Evolutionary conservation across 768 basidiomycete species (phyloP), one percentile per base, ranked within the genome.

Genomic region (Galerina marginata): DNA sequence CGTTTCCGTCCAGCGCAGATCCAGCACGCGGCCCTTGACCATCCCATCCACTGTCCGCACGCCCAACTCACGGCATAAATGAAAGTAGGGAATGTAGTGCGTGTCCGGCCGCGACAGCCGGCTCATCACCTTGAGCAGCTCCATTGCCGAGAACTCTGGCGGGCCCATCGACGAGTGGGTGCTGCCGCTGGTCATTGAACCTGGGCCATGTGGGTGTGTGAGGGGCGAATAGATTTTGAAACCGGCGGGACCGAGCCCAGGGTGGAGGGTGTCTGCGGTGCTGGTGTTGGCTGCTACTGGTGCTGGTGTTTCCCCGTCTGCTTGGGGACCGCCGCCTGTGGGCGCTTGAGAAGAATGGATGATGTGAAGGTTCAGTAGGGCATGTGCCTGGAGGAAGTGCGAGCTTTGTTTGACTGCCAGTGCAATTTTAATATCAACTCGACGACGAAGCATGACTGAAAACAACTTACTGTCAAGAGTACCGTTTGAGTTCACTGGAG

Each of bases 321-420:
- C 55, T 20, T 59, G 59, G 9, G 66, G 66, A 25, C 54, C 36
- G 6, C 71, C 70, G 50, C 69, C 65, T 3, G 75, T 72, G 0
- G 82, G 70, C 0, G 85, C 74, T 69, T 92, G 90, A 1, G 89
- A 88, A 2, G 91, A 89, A 66, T 94, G 92, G 54, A 95, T 91
- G 71, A 95, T 90, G 70, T 95, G 93, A 12, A 95, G 83, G 65
- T 95, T 94, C 56, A 95, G 83, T 1, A 92, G 78, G 0, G 91
- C 82, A 59, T 94, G 90, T 0, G 93, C 93, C 75, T 94, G 93
- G 23, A 94, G 83, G 77, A 92, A 94, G 68, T 91, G 90, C 0
- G 91, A 91, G 59, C 88, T 87, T 66, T 90, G 88, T 66, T 87
- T 87, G 71, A 92, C 91, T 93, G 63, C 14, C 42, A 60, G 37